phyloP scores from a whole-genome alignment of 345 rosid species.

The Boechera stricta region DNA sequence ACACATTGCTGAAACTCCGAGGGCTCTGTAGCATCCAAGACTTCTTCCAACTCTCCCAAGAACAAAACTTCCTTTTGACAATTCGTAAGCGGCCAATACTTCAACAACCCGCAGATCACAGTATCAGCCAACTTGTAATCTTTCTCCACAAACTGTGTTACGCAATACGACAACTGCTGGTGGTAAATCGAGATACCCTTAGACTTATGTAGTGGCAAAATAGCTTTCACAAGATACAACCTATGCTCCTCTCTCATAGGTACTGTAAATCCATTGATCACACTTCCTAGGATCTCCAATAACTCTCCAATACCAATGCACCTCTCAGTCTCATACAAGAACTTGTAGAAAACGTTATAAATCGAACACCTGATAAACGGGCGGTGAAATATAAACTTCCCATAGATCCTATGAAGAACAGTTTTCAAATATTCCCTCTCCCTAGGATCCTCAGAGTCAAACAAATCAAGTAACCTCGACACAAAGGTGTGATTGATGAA shows the following conservation, averaged over 20 bases:
- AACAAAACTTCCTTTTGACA: conserved; percentile 58
- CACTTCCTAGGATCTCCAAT: conserved; percentile 56
- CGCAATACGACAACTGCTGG: conserved; percentile 54
- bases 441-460: conserved; percentile 68
- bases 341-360: conserved; percentile 55
- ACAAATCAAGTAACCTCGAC: conserved; percentile 53
- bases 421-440: conserved; percentile 75
- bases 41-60: conserved; percentile 57
- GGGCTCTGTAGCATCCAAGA: conserved; percentile 49
- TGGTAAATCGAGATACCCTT: conserved; percentile 49
- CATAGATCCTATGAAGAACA: conserved; percentile 65
- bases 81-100: conserved; percentile 58
- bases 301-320: conserved; percentile 57
- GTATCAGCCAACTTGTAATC: conserved; percentile 56
- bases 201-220: conserved; percentile 57
- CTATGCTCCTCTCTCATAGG: conserved; percentile 63
- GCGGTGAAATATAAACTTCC: conserved; percentile 64
- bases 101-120: conserved; percentile 53
- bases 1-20: conserved; percentile 51
- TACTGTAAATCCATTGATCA: conserved; percentile 52
- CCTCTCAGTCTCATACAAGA: conserved; percentile 52
- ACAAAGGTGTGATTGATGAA: conserved; percentile 64
- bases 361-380: conserved; percentile 60
- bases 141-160: conserved; percentile 54
- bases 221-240: conserved; percentile 52